Percentiles rank a stretch among this genome's conserved stretches.
Evolutionary conservation across 176 grass and related monocot species (phyloP).

Genomic region (Microstegium vimineum): DNA sequence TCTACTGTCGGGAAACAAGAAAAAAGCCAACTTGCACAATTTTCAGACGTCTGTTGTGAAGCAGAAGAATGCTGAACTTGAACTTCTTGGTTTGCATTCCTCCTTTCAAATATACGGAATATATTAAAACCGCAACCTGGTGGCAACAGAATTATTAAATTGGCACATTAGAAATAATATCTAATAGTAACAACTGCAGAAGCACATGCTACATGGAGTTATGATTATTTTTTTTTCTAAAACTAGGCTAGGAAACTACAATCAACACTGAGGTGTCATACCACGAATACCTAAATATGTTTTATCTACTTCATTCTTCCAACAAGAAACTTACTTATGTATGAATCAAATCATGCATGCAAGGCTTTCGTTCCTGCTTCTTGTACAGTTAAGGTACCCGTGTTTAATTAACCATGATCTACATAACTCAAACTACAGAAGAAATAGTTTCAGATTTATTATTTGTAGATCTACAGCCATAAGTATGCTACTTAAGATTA

Average conservation of each 20-base stretch:
- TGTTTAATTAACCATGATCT: not conserved
- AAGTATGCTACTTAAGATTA: not conserved
- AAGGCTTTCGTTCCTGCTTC: not conserved
- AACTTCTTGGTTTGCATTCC: constrained; percentile 25
- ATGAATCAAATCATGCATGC: not conserved
- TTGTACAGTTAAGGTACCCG: not conserved
- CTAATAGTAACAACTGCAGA: not conserved
- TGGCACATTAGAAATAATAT: not conserved
- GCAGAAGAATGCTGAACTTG: constrained; percentile 28
- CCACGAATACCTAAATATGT: not conserved
- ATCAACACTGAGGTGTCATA: not conserved
- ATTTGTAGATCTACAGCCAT: not conserved
- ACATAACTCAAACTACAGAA: not conserved
- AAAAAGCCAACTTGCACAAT: constrained; percentile 55
- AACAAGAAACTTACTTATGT: not conserved
- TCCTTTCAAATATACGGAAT: constrained; percentile 59
- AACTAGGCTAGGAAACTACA: not conserved
- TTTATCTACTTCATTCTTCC: not conserved
- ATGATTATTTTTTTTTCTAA: too few relatives aligned
- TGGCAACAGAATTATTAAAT: constrained; percentile 27
- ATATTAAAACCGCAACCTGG: constrained; percentile 71
- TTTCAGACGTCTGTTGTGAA: constrained; percentile 23
- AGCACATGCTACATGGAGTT: not conserved
- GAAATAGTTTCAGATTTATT: not conserved
- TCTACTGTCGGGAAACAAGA: constrained; percentile 55